Evolutionary conservation across 805 yeast species (phyloP).

Genomic region (Yarrowia keelungensis): DNA sequence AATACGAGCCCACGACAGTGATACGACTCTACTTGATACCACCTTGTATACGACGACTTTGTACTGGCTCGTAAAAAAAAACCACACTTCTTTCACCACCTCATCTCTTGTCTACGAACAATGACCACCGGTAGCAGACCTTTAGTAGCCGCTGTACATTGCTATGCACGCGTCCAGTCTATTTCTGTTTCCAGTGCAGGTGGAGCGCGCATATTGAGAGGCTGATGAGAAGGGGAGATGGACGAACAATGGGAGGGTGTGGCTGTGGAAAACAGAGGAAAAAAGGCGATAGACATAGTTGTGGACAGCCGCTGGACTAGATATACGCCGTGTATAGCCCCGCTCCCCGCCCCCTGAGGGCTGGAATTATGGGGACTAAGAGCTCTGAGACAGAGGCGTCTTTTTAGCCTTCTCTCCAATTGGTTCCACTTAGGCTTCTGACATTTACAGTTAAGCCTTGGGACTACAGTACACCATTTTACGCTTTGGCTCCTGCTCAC

Average conservation of each 20-base stretch:
- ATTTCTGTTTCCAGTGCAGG: slow-evolving; percentile 19
- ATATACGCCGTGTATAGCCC: neutral
- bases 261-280: too few species aligned
- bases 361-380: neutral
- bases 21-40: too few species aligned
- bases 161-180: slow-evolving; percentile 30
- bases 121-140: slow-evolving; percentile 5
- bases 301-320: too few species aligned
- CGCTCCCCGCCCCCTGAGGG: neutral
- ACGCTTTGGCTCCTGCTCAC: slow-evolving; percentile 29
- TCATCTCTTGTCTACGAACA: neutral
- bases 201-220: slow-evolving; percentile 3
- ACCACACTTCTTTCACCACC: neutral
- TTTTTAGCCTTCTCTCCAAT: slow-evolving; percentile 29
- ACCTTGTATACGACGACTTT: too few species aligned
- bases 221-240: too few species aligned
- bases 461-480: slow-evolving; percentile 10
- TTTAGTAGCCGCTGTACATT: slow-evolving; percentile 18
- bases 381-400: slow-evolving; percentile 33
- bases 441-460: slow-evolving; percentile 18
- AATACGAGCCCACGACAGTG: too few species aligned
- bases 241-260: too few species aligned
- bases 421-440: slow-evolving; percentile 24
- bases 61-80: neutral
- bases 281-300: too few species aligned